These are phyloP conservation scores for Agaricus sinodeliciosus DNA, from an alignment of 768 basidiomycete genomes.

Conservation along the genomic window DNA sequence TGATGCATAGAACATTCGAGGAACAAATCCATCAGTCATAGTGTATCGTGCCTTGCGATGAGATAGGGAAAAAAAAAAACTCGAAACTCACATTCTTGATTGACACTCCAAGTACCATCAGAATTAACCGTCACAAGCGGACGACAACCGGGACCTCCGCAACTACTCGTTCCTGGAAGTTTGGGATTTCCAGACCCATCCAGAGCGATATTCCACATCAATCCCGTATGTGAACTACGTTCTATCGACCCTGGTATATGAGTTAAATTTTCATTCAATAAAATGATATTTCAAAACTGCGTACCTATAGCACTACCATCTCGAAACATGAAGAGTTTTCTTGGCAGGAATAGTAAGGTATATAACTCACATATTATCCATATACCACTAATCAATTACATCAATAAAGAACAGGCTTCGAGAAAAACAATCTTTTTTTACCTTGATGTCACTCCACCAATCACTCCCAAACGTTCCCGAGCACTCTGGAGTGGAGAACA, in stretches of 20 bases:
- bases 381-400: conserved; percentile 42
- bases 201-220: conserved; percentile 73
- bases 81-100: conserved; percentile 57
- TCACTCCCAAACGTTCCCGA: conserved; percentile 52
- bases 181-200: conserved; percentile 52
- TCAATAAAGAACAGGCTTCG: not conserved
- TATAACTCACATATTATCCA: conserved; percentile 50
- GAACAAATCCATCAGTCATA: not conserved
- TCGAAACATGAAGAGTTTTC: too few species aligned
- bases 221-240: conserved; percentile 34
- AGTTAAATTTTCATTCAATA: not conserved
- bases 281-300: not conserved
- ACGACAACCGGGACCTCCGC: conserved; percentile 53
- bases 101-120: conserved; percentile 52
- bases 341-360: not conserved
- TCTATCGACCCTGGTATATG: conserved; percentile 27
- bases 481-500: conserved; percentile 37
- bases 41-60: too few species aligned
- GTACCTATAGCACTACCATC: conserved; percentile 17
- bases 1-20: conserved; percentile 13
- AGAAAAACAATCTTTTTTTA: conserved; percentile 13
- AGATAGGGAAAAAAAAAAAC: not conserved
- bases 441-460: conserved; percentile 77
- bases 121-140: conserved; percentile 57
- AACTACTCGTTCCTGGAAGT: conserved; percentile 54